Conservation (phyloP, 768 basidiomycete genomes). For the Kwoniella botswanensis region DNA sequence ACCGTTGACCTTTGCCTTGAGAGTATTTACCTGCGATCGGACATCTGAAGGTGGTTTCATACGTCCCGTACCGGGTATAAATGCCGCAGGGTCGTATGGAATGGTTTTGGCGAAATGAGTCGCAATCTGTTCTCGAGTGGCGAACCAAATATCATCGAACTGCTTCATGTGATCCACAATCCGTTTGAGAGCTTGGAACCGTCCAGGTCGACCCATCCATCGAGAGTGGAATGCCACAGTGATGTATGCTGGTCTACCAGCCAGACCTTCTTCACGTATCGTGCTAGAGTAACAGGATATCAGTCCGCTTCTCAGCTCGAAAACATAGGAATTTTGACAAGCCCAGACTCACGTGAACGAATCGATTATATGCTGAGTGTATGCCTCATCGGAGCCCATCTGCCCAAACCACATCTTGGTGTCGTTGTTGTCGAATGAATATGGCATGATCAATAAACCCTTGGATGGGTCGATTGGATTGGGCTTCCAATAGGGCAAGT, state of each 20-base stretch:
- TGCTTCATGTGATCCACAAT: constrained; percentile 27
- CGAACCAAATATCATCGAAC: constrained; percentile 36
- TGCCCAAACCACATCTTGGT: constrained; percentile 24
- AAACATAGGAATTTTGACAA: too few species aligned
- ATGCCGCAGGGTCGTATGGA: constrained; percentile 14
- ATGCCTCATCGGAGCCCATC: constrained; percentile 1
- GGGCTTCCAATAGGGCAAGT: constrained; percentile 30
- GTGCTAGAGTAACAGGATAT: constrained; percentile 2
- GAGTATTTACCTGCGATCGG: too few species aligned
- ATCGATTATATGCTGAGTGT: neutral
- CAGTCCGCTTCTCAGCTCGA: neutral
- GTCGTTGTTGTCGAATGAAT: constrained; percentile 30
- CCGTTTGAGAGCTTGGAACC: constrained; percentile 31
- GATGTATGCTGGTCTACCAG: constrained; percentile 22
- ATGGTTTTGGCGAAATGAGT: constrained; percentile 17
- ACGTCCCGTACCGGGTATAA: neutral
- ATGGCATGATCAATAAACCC: constrained; percentile 32
- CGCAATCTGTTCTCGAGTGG: constrained; percentile 33
- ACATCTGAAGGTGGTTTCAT: neutral
- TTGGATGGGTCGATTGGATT: constrained; percentile 17
- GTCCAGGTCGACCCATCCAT: constrained; percentile 33
- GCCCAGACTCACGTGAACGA: constrained; percentile 10
- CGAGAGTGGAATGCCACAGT: constrained; percentile 30
- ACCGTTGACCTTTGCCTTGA: constrained; percentile 2
- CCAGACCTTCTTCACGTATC: constrained; percentile 25